Conservation (phyloP, 1,284 basidiomycete genomes). For the Cryptococcus sp. region DNA sequence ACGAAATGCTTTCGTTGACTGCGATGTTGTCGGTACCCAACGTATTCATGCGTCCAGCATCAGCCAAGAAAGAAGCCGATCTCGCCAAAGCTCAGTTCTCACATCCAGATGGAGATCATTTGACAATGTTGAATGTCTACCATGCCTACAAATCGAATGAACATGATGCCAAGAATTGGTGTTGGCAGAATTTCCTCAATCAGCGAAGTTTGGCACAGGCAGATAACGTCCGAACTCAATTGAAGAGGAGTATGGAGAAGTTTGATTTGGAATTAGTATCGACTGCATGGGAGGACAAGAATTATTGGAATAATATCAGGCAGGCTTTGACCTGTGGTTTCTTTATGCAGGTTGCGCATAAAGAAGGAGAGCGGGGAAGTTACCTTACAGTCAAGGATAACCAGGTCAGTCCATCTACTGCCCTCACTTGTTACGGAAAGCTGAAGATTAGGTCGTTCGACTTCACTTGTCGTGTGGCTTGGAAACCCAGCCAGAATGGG, state of each 20-base stretch:
- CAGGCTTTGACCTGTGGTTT: constrained; percentile 86
- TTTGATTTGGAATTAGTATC: constrained; percentile 76
- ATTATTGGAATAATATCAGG: constrained; percentile 74
- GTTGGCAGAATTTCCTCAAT: constrained; percentile 89
- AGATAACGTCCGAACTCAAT: constrained; percentile 89
- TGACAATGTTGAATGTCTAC: constrained; percentile 93
- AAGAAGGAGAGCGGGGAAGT: constrained; percentile 81
- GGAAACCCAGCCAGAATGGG: constrained; percentile 92
- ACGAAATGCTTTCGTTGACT: constrained; percentile 91
- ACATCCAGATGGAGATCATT: constrained; percentile 92
- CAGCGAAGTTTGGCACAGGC: constrained; percentile 80
- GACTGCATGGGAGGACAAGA: constrained; percentile 67
- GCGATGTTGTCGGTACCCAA: constrained; percentile 97
- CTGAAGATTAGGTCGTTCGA: constrained; percentile 61
- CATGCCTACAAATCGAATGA: constrained; percentile 83
- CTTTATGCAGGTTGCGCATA: constrained; percentile 98
- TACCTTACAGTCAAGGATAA: constrained; percentile 93
- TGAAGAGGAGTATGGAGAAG: constrained; percentile 87
- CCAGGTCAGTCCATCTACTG: constrained; percentile 54
- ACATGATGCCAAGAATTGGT: constrained; percentile 67
- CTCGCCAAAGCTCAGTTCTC: constrained; percentile 82
- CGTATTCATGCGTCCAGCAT: constrained; percentile 86
- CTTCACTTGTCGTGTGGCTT: constrained; percentile 93
- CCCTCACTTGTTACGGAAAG: not conserved
- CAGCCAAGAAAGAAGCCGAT: constrained; percentile 83